Evolutionary conservation across 1,284 basidiomycete genomes (phyloP).

Genomic region (Mycosarcoma maydis): DNA sequence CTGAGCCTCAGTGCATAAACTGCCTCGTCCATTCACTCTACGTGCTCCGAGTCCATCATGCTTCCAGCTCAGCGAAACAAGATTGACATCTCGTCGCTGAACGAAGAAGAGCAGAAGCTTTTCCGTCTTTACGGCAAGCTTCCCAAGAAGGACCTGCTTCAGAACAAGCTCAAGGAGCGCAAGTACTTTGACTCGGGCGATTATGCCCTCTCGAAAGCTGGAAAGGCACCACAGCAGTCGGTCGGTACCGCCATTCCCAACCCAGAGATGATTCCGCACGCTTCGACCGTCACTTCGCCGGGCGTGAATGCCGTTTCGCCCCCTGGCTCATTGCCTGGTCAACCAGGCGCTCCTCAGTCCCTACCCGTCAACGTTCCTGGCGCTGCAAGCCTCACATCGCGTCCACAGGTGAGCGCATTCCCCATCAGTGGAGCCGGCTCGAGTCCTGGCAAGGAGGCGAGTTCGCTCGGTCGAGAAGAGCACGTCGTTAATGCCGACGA

Average conservation of each 20-base stretch:
- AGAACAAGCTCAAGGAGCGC: slow-evolving; percentile 96
- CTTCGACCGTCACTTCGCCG: slow-evolving; percentile 65
- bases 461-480: slow-evolving; percentile 50
- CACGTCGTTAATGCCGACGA: slow-evolving; percentile 55
- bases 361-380: slow-evolving; percentile 75
- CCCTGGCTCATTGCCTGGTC: slow-evolving; percentile 76
- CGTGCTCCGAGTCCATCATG: slow-evolving; percentile 70
- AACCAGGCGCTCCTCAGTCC: slow-evolving; percentile 74
- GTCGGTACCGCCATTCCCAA: slow-evolving; percentile 94
- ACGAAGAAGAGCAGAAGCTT: slow-evolving; percentile 90
- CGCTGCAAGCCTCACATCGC: slow-evolving; percentile 74
- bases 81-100: slow-evolving; percentile 88
- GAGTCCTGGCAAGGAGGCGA: slow-evolving; percentile 55
- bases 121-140: slow-evolving; percentile 94
- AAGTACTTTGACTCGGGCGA: slow-evolving; percentile 99
- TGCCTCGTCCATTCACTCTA: not conserved
- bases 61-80: slow-evolving; percentile 85
- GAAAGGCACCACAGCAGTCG: slow-evolving; percentile 83
- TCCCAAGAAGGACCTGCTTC: slow-evolving; percentile 90
- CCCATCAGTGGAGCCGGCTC: slow-evolving; percentile 44
- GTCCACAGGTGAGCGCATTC: slow-evolving; percentile 54
- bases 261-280: slow-evolving; percentile 74
- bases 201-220: slow-evolving; percentile 94
- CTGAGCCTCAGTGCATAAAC: too few species aligned
- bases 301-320: slow-evolving; percentile 74